Conservation (phyloP, 768 basidiomycete species). For the Suillus lakei region DNA sequence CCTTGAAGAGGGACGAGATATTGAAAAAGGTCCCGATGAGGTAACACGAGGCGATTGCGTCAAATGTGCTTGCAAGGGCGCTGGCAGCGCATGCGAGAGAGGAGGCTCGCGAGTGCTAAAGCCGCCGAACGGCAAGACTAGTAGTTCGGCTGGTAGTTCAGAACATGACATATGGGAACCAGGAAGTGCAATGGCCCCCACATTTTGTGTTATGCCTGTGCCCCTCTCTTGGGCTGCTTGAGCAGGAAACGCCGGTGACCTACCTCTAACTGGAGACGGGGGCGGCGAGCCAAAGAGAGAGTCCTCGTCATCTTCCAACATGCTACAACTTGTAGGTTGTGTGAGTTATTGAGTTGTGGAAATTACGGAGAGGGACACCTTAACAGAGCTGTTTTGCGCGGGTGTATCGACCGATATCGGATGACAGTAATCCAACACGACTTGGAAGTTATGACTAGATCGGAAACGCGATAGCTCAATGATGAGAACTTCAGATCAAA, state of each 20-base stretch:
- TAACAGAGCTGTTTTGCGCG: neutral
- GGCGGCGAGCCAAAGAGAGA: slow-evolving; percentile 86
- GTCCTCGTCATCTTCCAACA: slow-evolving; percentile 55
- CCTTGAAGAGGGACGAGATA: slow-evolving; percentile 16
- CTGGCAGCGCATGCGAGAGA: slow-evolving; percentile 25
- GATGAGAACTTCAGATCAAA: no score
- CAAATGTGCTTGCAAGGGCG: neutral
- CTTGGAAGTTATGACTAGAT: slow-evolving; percentile 1
- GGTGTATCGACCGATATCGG: neutral
- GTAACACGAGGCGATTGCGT: neutral
- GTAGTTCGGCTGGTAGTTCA: slow-evolving; percentile 83
- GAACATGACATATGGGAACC: slow-evolving; percentile 83
- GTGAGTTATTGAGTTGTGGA: slow-evolving; percentile 19
- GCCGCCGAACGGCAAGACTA: slow-evolving; percentile 65
- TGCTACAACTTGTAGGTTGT: slow-evolving; percentile 10
- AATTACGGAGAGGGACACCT: slow-evolving; percentile 21
- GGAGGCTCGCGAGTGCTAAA: slow-evolving; percentile 42
- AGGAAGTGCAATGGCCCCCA: slow-evolving; percentile 99
- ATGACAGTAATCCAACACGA: neutral
- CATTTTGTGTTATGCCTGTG: slow-evolving; percentile 65
- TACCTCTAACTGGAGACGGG: slow-evolving; percentile 74
- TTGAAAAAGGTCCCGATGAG: slow-evolving; percentile 7
- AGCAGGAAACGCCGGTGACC: slow-evolving; percentile 70
- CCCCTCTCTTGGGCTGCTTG: slow-evolving; percentile 25
- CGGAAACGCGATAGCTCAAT: neutral